These are phyloP conservation scores for Huntiella moniliformis DNA, from an alignment of 2,329 filamentous ascomycete species.

Conservation along the genomic window DNA sequence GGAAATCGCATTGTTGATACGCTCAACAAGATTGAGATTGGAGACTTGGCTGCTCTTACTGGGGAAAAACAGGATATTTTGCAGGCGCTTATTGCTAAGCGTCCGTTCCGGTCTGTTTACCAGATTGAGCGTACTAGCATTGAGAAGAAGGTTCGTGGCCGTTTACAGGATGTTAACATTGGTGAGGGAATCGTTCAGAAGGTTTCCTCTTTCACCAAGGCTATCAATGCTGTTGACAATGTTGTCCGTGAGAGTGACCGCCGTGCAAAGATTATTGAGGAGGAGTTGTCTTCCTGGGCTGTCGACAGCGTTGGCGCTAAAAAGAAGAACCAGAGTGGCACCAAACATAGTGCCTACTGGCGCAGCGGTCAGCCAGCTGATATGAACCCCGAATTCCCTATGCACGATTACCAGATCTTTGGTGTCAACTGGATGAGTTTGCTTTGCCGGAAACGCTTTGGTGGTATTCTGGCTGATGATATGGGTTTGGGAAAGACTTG, in stretches of 20 bases:
- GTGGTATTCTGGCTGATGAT: conserved; percentile 87
- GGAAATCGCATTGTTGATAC: conserved; percentile 46
- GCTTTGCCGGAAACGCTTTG: conserved; percentile 59
- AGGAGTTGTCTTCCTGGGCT: conserved; percentile 28
- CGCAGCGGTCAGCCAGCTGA: conserved; percentile 44
- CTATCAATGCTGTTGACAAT: conserved; percentile 66
- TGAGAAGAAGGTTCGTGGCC: conserved; percentile 24
- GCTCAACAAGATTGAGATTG: conserved; percentile 59
- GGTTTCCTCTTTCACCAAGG: conserved; percentile 53
- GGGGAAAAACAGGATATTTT: conserved; percentile 53
- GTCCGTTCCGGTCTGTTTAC: conserved; percentile 43
- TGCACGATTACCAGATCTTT: conserved; percentile 89
- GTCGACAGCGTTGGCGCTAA: conserved; percentile 27
- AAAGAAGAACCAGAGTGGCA: conserved; percentile 10
- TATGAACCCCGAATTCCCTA: conserved; percentile 55
- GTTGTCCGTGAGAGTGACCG: conserved; percentile 60
- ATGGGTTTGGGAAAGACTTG: conserved; percentile 97
- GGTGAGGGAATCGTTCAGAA: conserved; percentile 34
- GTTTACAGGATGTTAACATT: conserved; percentile 25
- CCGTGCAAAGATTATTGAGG: conserved; percentile 40
- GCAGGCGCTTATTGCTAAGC: conserved; percentile 47
- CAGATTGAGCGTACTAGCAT: conserved; percentile 47
- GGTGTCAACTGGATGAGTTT: conserved; percentile 88
- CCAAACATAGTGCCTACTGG: conserved; percentile 5
- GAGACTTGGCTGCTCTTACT: conserved; percentile 67